A percentile compares a stretch with the other conserved stretches of the same genome.
Conservation (phyloP, 1,284 basidiomycete species). For the Leccinum pallidistipes region DNA sequence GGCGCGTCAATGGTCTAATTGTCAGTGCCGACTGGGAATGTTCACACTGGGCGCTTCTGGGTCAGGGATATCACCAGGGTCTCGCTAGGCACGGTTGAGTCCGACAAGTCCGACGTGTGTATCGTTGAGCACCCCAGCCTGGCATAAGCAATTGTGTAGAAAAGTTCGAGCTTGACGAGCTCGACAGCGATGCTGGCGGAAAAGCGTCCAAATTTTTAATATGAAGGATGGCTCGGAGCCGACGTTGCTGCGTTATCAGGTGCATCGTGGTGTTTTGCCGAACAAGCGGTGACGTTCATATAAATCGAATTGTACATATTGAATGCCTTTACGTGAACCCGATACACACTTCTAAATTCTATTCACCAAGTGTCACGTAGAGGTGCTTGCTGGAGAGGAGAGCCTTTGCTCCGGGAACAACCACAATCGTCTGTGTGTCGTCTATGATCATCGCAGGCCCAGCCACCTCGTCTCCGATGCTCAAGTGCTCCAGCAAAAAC, state of each 20-base stretch:
- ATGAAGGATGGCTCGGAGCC: background rate
- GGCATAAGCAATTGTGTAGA: background rate
- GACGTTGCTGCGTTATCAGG: background rate
- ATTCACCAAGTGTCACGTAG: conserved; percentile 56
- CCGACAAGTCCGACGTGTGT: background rate
- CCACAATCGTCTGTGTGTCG: conserved; percentile 87
- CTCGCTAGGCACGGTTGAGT: background rate
- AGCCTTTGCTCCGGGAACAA: conserved; percentile 70
- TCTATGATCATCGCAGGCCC: conserved; percentile 93
- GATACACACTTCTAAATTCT: conserved; percentile 5
- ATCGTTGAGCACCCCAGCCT: too few relatives aligned
- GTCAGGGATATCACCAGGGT: conserved; percentile 24
- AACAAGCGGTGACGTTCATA: background rate
- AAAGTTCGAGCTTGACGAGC: background rate
- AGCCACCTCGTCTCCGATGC: conserved; percentile 66
- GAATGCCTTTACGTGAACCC: background rate
- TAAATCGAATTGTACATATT: background rate
- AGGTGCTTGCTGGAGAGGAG: conserved; percentile 71
- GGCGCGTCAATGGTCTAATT: background rate
- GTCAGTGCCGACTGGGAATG: conserved; percentile 4
- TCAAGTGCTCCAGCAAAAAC: conserved; percentile 66
- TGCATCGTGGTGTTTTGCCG: background rate
- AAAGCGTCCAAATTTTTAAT: background rate
- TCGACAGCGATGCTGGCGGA: background rate
- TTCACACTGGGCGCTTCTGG: conserved; percentile 3